Conservation (phyloP, 2,329 filamentous ascomycete genomes). For the Knoxdaviesia proteae region DNA sequence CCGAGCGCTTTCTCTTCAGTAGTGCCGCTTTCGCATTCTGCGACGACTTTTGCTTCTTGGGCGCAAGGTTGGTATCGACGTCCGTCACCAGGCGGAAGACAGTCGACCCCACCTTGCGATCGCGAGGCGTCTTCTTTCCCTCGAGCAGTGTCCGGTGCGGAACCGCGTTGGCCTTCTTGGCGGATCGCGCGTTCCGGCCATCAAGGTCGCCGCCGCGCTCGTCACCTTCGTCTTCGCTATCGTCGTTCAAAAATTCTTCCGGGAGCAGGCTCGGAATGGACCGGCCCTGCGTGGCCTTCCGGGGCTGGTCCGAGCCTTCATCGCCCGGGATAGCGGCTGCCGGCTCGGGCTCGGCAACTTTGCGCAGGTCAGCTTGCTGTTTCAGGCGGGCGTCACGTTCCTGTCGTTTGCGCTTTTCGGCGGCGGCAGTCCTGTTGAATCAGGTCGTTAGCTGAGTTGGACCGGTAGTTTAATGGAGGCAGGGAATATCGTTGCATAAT, state of each 20-base stretch:
- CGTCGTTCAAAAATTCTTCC: slow-evolving; percentile 32
- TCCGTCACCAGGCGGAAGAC: slow-evolving; percentile 27
- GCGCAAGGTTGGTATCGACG: slow-evolving; percentile 23
- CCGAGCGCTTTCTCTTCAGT: too few relatives aligned
- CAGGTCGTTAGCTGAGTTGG: background rate
- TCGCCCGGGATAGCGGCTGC: slow-evolving; percentile 4
- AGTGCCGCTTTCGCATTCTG: background rate
- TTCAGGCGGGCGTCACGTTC: slow-evolving; percentile 32
- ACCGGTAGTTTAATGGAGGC: slow-evolving; percentile 1
- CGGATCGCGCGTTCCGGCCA: background rate
- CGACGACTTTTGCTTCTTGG: background rate
- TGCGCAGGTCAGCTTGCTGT: slow-evolving; percentile 30
- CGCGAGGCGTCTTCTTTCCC: slow-evolving; percentile 15
- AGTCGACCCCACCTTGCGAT: slow-evolving; percentile 29
- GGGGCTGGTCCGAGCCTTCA: slow-evolving; percentile 5
- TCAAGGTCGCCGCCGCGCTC: slow-evolving; percentile 6
- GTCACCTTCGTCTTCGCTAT: slow-evolving; percentile 18
- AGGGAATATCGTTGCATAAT: background rate
- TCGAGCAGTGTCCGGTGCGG: slow-evolving; percentile 12
- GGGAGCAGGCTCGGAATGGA: slow-evolving; percentile 26
- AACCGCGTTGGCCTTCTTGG: slow-evolving; percentile 12
- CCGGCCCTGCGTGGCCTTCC: background rate
- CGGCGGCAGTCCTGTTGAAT: slow-evolving; percentile 22
- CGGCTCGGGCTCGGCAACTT: slow-evolving; percentile 11
- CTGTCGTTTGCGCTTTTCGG: slow-evolving; percentile 32